phyloP scores from a whole-genome alignment of 2,329 filamentous ascomycete genomes.

The Fusarium goolgardi region DNA sequence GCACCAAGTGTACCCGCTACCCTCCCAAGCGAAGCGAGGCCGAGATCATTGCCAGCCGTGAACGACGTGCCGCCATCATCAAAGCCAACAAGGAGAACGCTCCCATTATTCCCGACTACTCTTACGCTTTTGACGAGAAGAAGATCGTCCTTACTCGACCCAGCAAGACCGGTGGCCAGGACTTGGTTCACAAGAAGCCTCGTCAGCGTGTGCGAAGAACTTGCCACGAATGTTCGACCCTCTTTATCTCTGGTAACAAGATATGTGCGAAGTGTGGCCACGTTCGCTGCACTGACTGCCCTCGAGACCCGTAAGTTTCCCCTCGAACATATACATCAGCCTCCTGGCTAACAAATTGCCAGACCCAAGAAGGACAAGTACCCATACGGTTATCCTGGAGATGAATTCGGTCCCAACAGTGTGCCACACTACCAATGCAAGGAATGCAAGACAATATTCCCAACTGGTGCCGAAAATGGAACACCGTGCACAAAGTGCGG shows the following conservation, averaged over 20 bases:
- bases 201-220: slow-evolving; percentile 78
- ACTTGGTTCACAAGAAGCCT: slow-evolving; percentile 76
- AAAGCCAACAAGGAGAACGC: slow-evolving; percentile 69
- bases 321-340: slow-evolving; percentile 9
- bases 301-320: slow-evolving; percentile 77
- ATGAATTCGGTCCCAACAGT: slow-evolving; percentile 65
- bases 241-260: slow-evolving; percentile 70
- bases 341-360: slow-evolving; percentile 28
- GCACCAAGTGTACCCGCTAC: slow-evolving; percentile 81
- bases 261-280: slow-evolving; percentile 77
- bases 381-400: slow-evolving; percentile 76
- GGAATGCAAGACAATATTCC: slow-evolving; percentile 70
- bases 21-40: slow-evolving; percentile 73
- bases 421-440: slow-evolving; percentile 70
- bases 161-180: slow-evolving; percentile 74
- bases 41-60: slow-evolving; percentile 64
- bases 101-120: slow-evolving; percentile 63
- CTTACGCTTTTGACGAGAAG: slow-evolving; percentile 58
- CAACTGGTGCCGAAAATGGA: slow-evolving; percentile 61
- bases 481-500: slow-evolving; percentile 69
- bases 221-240: slow-evolving; percentile 78
- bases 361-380: slow-evolving; percentile 76
- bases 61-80: slow-evolving; percentile 60
- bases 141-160: slow-evolving; percentile 70
- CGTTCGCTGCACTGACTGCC: slow-evolving; percentile 81